Evolutionary conservation across 768 basidiomycete species (phyloP), one percentile per base, ranked within the genome.

Genomic region (Tephrocybe sp.): DNA sequence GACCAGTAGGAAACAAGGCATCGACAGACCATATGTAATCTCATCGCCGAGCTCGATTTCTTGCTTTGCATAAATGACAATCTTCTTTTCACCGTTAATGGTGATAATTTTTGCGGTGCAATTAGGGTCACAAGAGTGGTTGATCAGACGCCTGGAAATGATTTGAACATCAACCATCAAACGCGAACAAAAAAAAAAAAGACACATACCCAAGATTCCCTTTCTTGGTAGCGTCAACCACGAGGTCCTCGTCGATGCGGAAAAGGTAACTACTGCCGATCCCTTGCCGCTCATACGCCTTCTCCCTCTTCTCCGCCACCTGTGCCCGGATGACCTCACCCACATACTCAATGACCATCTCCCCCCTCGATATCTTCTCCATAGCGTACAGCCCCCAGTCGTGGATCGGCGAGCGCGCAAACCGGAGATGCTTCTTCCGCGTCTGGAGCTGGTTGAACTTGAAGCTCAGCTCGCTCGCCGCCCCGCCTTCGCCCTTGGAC

Each of bases 261-360:
- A 99, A 99, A 44, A 99, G 76, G 72, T 99, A 99, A 65, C 92
- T 95, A 68, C 93, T 95, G 14, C 97, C 97, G 56, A 99, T 99
- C 2, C 97, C 97, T 65, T 94, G 93, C 47, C 93, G 80, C 73
- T 98, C 93, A 66, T 99, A 99, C 59, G 86, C 83, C 75, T 97
- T 96, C 76, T 99, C 97, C 43, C 97, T 80, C 67, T 94, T 93
- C 61, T 98, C 97, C 23, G 97, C 97, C 10, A 98, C 92, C 62
- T 90, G 88, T 38, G 93, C 92, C 9, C 97, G 81, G 58, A 98
- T 93, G 56, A 98, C 80, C 77, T 99, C 97, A 17, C 97, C 97
- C 6, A 99, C 97, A 63, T 99, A 99, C 73, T 99, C 97, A 69
- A 98, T 98, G 25, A 99, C 96, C 94, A 99, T 98, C 73, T 99